These are phyloP conservation scores for Boechera retrofracta DNA, from an alignment of 345 rosid genomes.

Conservation along the genomic window DNA sequence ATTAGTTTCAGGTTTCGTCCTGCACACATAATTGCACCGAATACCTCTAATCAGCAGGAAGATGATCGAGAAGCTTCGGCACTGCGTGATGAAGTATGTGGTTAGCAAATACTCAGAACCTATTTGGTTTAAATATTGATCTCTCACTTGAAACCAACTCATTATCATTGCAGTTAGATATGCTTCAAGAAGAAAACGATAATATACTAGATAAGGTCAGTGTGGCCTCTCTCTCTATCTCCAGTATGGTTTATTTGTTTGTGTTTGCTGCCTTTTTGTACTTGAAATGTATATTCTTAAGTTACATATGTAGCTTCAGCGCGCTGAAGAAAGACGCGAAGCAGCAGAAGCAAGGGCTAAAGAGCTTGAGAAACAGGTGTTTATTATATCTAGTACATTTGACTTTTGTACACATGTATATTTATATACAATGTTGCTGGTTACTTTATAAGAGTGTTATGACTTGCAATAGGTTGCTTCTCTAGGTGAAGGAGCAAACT, in stretches of 20 bases:
- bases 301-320: constrained; percentile 62
- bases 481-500: constrained; percentile 91
- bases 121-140: background rate
- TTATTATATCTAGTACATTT: constrained; percentile 7
- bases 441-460: constrained; percentile 14
- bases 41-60: constrained; percentile 46
- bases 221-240: constrained; percentile 2
- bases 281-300: constrained; percentile 33
- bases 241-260: constrained; percentile 13
- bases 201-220: constrained; percentile 63
- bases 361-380: constrained; percentile 97
- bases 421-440: constrained; percentile 15
- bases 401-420: background rate
- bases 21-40: constrained; percentile 50
- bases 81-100: constrained; percentile 90
- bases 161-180: constrained; percentile 76
- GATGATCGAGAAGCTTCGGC: constrained; percentile 94
- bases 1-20: constrained; percentile 67
- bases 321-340: constrained; percentile 77
- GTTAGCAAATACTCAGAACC: constrained; percentile 14
- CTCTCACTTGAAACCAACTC: constrained; percentile 36
- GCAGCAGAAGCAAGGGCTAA: constrained; percentile 91
- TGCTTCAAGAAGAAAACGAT: constrained; percentile 93
- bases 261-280: constrained; percentile 22
- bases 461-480: constrained; percentile 72